phyloP scores from a whole-genome alignment of 1,139 yeast genomes.

The Zygoascus hellenicus region DNA sequence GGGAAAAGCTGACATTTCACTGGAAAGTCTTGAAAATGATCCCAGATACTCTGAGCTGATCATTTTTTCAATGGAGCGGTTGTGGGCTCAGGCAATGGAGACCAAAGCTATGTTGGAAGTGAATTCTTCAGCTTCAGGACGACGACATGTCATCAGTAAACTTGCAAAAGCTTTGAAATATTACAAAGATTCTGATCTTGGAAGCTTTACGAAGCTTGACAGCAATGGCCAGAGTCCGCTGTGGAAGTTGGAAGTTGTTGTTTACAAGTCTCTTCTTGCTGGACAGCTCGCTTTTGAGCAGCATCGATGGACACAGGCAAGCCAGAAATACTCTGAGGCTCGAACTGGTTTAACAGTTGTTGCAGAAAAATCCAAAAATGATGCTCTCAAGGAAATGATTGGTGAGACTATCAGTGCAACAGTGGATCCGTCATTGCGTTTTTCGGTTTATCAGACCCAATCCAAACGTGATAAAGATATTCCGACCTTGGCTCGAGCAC shows the following conservation, averaged over 20 bases:
- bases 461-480: conserved; percentile 28
- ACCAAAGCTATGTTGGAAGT: conserved; percentile 53
- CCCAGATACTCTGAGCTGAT: conserved; percentile 44
- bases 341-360: conserved; percentile 45
- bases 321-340: conserved; percentile 52
- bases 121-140: conserved; percentile 36
- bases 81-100: conserved; percentile 63
- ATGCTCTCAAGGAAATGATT: conserved; percentile 36
- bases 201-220: conserved; percentile 41
- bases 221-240: conserved; percentile 25
- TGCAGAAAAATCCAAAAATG: conserved; percentile 12
- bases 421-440: conserved; percentile 65
- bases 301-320: conserved; percentile 53
- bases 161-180: conserved; percentile 53
- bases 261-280: conserved; percentile 53
- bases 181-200: conserved; percentile 30
- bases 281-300: conserved; percentile 56
- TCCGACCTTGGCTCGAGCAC: conserved; percentile 28
- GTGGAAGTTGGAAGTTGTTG: conserved; percentile 47
- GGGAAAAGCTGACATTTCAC: conserved; percentile 38
- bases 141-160: conserved; percentile 56
- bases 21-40: conserved; percentile 46
- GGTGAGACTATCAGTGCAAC: conserved; percentile 52
- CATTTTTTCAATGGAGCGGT: conserved; percentile 59
- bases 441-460: conserved; percentile 46